phyloP scores from a whole-genome alignment of 2,329 filamentous ascomycete genomes.

The Aspergillus sp. region DNA sequence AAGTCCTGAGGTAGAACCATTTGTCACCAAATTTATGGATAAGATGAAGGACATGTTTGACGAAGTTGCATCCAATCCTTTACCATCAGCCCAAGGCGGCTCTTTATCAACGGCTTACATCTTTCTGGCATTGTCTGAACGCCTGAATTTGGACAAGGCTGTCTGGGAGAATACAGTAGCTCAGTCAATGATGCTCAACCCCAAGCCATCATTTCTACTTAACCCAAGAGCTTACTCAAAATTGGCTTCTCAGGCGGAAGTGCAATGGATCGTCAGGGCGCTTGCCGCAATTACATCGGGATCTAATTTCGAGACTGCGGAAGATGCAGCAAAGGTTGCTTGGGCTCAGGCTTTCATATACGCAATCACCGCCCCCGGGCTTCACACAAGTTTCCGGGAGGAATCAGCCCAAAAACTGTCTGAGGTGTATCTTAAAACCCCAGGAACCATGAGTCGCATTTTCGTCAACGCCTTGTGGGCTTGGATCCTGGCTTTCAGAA shows the following conservation, averaged over 20 bases:
- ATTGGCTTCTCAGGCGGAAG: constrained; percentile 66
- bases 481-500: constrained; percentile 65
- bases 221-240: constrained; percentile 84
- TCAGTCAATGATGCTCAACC: constrained; percentile 64
- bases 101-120: constrained; percentile 77
- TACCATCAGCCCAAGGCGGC: constrained; percentile 74
- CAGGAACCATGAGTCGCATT: constrained; percentile 55
- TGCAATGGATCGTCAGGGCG: constrained; percentile 70
- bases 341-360: constrained; percentile 90
- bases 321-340: constrained; percentile 50
- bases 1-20: constrained; percentile 41
- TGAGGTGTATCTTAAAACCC: constrained; percentile 57
- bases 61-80: constrained; percentile 73
- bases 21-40: constrained; percentile 48
- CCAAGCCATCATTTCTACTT: constrained; percentile 82
- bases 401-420: constrained; percentile 60
- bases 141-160: constrained; percentile 50
- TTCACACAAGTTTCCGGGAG: constrained; percentile 60
- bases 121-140: constrained; percentile 57
- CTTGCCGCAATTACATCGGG: constrained; percentile 58
- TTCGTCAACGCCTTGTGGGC: constrained; percentile 73
- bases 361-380: constrained; percentile 59
- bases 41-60: constrained; percentile 62
- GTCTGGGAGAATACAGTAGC: constrained; percentile 50
- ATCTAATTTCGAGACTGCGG: constrained; percentile 47